A percentile compares a stretch with the other conserved stretches of the same genome.
Conservation (phyloP, 2,329 filamentous ascomycete species). For the Calonectria ilicicola region DNA sequence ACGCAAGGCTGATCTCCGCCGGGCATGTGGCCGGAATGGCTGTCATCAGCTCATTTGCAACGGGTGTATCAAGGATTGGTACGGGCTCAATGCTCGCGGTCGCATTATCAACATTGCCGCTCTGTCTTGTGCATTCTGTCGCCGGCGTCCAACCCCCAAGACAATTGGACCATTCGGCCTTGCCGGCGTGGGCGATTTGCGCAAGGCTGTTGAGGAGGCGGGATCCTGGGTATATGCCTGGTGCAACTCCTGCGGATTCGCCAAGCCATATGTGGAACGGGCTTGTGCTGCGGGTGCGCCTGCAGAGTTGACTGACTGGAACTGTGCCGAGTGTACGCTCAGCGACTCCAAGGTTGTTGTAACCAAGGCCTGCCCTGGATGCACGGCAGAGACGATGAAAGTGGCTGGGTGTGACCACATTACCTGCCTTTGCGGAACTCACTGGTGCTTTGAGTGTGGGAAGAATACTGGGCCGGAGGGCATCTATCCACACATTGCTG, state of each 20-base stretch:
- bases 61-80: constrained; percentile 57
- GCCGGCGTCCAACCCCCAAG: constrained; percentile 54
- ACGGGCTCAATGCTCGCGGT: constrained; percentile 58
- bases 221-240: constrained; percentile 61
- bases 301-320: constrained; percentile 51
- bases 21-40: constrained; percentile 58
- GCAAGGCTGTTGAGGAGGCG: constrained; percentile 52
- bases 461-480: constrained; percentile 31
- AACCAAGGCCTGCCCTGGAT: constrained; percentile 51
- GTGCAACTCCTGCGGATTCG: constrained; percentile 58
- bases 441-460: constrained; percentile 58
- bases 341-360: neutral
- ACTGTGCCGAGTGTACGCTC: constrained; percentile 53
- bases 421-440: constrained; percentile 47
- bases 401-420: constrained; percentile 55
- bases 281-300: constrained; percentile 57
- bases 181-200: constrained; percentile 52
- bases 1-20: constrained; percentile 51
- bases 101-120: constrained; percentile 60
- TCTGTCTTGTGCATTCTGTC: constrained; percentile 63
- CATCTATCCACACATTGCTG: constrained; percentile 54
- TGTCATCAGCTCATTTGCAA: constrained; percentile 58
- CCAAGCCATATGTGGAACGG: constrained; percentile 55
- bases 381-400: constrained; percentile 51
- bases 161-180: constrained; percentile 52